These are phyloP conservation scores for Posidonia australis DNA, from an alignment of 106 monocot genomes.

Conservation along the genomic window DNA sequence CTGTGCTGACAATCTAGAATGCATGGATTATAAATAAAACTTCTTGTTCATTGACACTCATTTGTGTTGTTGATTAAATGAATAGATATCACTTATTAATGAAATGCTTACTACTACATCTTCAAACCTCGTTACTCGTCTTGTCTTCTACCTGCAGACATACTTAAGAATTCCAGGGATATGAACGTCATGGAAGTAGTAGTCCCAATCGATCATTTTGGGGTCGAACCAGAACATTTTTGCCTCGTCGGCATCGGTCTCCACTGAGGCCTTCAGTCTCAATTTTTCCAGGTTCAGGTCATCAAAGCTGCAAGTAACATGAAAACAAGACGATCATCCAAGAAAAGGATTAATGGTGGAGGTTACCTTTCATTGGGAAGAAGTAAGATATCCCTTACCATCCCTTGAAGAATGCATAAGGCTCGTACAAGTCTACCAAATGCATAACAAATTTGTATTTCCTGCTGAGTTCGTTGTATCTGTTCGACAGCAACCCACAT, in stretches of 20 bases:
- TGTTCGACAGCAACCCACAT: constrained; percentile 16
- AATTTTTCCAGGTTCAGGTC: constrained; percentile 14
- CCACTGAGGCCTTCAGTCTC: background rate
- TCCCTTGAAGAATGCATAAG: constrained; percentile 49
- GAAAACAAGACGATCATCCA: background rate
- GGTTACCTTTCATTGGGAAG: no score
- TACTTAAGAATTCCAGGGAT: constrained; percentile 13
- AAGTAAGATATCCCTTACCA: background rate
- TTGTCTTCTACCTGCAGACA: constrained; percentile 9
- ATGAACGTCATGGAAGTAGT: constrained; percentile 11
- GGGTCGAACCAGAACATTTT: constrained; percentile 6
- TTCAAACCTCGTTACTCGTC: no score
- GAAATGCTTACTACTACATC: no score
- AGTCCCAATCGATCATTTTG: constrained; percentile 11
- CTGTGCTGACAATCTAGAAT: no score
- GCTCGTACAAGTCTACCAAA: constrained; percentile 48
- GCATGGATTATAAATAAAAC: no score
- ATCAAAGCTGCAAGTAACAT: constrained; percentile 3
- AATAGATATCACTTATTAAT: no score
- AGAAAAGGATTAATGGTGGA: no score
- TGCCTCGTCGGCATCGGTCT: background rate
- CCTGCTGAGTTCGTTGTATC: constrained; percentile 21
- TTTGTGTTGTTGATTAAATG: no score
- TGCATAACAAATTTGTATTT: constrained; percentile 45
- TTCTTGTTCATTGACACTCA: no score